Evolutionary conservation across 441 rosid genomes (phyloP), one percentile per base, ranked within the genome.

Genomic region (Aleurites moluccanus): DNA sequence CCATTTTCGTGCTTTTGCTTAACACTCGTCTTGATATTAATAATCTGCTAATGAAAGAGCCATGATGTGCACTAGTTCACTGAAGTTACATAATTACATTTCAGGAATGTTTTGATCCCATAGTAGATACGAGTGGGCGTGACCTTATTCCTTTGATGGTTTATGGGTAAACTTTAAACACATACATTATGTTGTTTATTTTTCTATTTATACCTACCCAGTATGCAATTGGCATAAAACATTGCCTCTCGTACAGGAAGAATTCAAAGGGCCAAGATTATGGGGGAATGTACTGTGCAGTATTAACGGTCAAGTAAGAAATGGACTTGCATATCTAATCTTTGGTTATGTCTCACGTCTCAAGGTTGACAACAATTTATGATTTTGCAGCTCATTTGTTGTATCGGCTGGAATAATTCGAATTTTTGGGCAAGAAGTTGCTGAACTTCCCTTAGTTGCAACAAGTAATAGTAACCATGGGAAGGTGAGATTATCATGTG

Each of bases 101-200:
- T 60, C 91, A 96, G 99, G 97, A 93, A 83, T 87, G 98, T 82
- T 96, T 96, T 78, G 97, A 93, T 83, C 99, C 99, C 67, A 96
- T 96, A 75, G 86, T 90, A 74, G 84, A 81, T 75, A 72, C 83
- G 69, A 86, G 86, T 70, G 97, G 97, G 52, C 92, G 90, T 67
- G 91, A 96, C 79, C 94, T 96, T 79, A 92, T 96, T 83, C 98
- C 98, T 74, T 81, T 85, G 65, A 94, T 96, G 99, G 93, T 96
- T 79, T 88, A 91, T 77, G 98, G 99, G 99, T 96, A 83, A 82
- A 91, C 65, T 30, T 42, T 16, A 14, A 45, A 25, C 64, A 4
- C 38, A 60, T 4, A 13, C 18, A 15, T 42, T 45, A 9, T 47
- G 21, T 52, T 57, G 28, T 55, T 62, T 55, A 18, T 64, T 44